These are phyloP conservation scores for Eucalyptus tenuipes DNA, from an alignment of 345 rosid genomes.

Conservation along the genomic window DNA sequence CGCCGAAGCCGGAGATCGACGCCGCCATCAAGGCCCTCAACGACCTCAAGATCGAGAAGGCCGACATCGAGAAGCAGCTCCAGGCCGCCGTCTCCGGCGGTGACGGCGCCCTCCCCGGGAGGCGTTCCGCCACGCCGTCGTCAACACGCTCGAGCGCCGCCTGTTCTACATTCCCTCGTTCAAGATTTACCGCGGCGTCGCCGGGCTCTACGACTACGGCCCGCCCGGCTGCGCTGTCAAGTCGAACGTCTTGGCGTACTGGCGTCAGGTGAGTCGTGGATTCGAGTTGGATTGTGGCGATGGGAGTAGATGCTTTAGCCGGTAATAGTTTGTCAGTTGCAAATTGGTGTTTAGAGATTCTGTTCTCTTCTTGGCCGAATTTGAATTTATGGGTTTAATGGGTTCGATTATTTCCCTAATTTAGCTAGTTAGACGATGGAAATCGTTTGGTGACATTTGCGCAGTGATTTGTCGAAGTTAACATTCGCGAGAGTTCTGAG, in stretches of 20 bases:
- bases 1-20: slow-evolving; percentile 48
- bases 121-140: slow-evolving; percentile 66
- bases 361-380: not conserved
- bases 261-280: slow-evolving; percentile 68
- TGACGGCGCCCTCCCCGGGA: slow-evolving; percentile 43
- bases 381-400: not conserved
- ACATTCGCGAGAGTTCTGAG: not conserved
- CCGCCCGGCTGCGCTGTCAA: slow-evolving; percentile 92
- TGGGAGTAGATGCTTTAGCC: not conserved
- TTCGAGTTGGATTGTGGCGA: not conserved
- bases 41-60: slow-evolving; percentile 54
- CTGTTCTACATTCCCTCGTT: slow-evolving; percentile 77
- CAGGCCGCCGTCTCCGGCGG: slow-evolving; percentile 37
- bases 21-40: slow-evolving; percentile 60
- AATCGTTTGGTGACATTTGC: not conserved
- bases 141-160: slow-evolving; percentile 72
- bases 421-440: not conserved
- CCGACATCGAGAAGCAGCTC: slow-evolving; percentile 65
- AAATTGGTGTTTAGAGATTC: not conserved
- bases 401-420: not conserved
- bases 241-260: slow-evolving; percentile 71
- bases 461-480: not conserved
- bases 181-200: slow-evolving; percentile 85
- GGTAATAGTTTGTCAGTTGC: not conserved
- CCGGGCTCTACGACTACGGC: slow-evolving; percentile 88